Conservation (phyloP, 2,329 filamentous ascomycete genomes). For the Colletotrichum filicis region DNA sequence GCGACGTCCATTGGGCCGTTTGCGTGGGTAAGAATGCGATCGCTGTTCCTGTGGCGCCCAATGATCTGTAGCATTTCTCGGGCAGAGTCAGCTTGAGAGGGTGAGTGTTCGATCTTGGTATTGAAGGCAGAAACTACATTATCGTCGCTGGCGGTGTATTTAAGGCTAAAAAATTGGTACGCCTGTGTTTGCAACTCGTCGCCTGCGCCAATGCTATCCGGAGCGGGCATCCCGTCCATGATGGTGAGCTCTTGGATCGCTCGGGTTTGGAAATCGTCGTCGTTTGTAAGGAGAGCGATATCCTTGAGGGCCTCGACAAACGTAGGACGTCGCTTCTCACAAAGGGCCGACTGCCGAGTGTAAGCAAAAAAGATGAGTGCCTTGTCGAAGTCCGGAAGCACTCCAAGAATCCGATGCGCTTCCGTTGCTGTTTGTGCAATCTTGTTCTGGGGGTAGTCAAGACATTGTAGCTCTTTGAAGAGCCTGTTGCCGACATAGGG, state of each 20-base stretch:
- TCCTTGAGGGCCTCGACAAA: conserved; percentile 26
- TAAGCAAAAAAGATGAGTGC: conserved; percentile 32
- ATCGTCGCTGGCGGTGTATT: conserved; percentile 34
- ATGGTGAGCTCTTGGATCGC: conserved; percentile 33
- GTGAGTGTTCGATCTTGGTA: conserved; percentile 37
- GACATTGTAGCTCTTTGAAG: conserved; percentile 29
- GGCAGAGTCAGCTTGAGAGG: conserved; percentile 36
- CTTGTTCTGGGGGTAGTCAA: conserved; percentile 29
- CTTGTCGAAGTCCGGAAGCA: conserved; percentile 32
- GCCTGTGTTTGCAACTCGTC: conserved; percentile 31
- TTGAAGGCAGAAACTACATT: conserved; percentile 37
- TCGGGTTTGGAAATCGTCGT: conserved; percentile 28
- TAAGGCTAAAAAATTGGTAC: conserved; percentile 29
- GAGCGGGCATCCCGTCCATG: conserved; percentile 13
- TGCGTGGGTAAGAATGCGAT: conserved; percentile 18
- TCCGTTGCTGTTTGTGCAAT: background rate
- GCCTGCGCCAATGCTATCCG: conserved; percentile 1
- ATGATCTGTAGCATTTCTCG: conserved; percentile 38
- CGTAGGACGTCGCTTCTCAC: conserved; percentile 22
- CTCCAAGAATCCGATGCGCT: conserved; percentile 28
- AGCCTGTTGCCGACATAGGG: conserved; percentile 10
- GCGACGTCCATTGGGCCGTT: conserved; percentile 26
- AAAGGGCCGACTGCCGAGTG: conserved; percentile 23
- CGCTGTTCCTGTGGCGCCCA: conserved; percentile 30
- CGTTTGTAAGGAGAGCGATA: conserved; percentile 22